Evolutionary conservation across 164 flowering plant species (phyloP).

Genomic region (Nelumbo lutea): DNA sequence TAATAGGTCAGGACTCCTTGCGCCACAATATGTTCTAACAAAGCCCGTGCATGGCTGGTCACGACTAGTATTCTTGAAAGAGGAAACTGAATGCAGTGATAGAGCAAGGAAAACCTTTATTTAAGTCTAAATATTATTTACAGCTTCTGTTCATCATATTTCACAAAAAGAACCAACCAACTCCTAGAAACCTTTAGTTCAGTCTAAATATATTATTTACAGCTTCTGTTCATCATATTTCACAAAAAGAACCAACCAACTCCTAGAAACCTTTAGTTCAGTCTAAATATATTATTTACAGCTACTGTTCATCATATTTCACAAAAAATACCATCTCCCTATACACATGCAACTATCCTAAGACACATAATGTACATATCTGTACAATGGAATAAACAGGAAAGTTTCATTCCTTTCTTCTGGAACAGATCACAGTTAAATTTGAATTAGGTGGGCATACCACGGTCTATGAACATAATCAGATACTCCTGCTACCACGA

Average conservation of each 20-base stretch:
- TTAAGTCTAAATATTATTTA: not conserved
- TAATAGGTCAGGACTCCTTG: too few species aligned
- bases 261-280: not conserved
- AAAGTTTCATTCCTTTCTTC: not conserved
- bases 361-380: not conserved
- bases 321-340: not conserved
- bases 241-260: not conserved
- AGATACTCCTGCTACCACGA: conserved; percentile 50
- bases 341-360: not conserved
- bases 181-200: not conserved
- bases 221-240: not conserved
- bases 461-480: conserved; percentile 68
- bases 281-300: not conserved
- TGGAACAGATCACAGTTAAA: conserved; percentile 11
- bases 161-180: not conserved
- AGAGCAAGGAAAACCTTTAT: not conserved
- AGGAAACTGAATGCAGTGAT: too few species aligned
- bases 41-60: too few species aligned
- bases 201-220: not conserved
- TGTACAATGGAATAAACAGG: conserved; percentile 12
- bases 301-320: not conserved
- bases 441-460: conserved; percentile 47
- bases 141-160: not conserved
- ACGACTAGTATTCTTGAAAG: too few species aligned
- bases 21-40: too few species aligned